These are phyloP conservation scores for Ogataea wickerhamii DNA, from an alignment of 805 yeast species.

Conservation along the genomic window DNA sequence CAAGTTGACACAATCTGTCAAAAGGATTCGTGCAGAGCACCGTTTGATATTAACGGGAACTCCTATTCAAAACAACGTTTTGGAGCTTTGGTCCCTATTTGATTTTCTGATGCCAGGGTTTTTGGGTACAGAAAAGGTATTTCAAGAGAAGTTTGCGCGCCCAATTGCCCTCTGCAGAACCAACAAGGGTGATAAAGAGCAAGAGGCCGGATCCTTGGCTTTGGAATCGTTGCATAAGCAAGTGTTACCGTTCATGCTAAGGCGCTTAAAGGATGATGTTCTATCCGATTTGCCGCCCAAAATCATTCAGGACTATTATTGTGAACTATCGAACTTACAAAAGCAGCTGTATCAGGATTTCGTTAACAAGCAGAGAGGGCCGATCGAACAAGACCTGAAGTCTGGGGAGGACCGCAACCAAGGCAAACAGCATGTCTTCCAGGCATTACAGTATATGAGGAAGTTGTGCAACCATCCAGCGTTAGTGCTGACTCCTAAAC, in stretches of 20 bases:
- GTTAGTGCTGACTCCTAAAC: conserved; percentile 74
- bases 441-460: conserved; percentile 95
- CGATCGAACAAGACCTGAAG: conserved; percentile 62
- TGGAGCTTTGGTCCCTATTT: conserved; percentile 95
- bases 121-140: conserved; percentile 88
- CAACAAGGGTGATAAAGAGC: conserved; percentile 87
- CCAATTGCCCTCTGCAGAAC: conserved; percentile 94
- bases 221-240: conserved; percentile 95
- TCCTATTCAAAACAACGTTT: conserved; percentile 95
- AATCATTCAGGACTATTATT: conserved; percentile 96
- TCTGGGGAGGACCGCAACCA: conserved; percentile 31
- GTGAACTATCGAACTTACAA: conserved; percentile 90
- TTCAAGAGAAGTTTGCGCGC: conserved; percentile 93
- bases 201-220: conserved; percentile 95
- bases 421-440: conserved; percentile 89
- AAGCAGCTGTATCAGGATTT: conserved; percentile 84
- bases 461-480: conserved; percentile 97
- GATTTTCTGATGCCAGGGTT: conserved; percentile 99
- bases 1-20: conserved; percentile 85
- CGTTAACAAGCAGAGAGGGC: conserved; percentile 75
- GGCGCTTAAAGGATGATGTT: conserved; percentile 95
- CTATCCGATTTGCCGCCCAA: conserved; percentile 95
- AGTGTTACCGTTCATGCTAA: conserved; percentile 90
- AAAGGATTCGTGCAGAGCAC: conserved; percentile 79
- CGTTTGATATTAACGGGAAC: conserved; percentile 92